Conservation (phyloP, 2,329 filamentous ascomycete species). For the Colletotrichum gigasporum region DNA sequence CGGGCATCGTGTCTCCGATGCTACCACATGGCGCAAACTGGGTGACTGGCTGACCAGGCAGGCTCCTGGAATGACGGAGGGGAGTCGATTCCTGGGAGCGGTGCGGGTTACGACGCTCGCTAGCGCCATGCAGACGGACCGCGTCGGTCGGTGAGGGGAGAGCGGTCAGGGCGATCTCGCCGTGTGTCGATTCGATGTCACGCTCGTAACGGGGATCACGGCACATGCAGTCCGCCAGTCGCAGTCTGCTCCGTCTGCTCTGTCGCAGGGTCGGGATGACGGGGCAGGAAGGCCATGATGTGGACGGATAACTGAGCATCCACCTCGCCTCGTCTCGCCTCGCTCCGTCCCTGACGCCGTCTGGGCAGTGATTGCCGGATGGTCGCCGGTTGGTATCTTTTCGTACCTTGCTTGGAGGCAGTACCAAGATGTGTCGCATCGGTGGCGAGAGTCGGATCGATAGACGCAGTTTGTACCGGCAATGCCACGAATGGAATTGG, state of each 20-base stretch:
- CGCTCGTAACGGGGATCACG: not conserved
- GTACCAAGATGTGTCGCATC: not conserved
- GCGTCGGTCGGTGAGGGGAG: not conserved
- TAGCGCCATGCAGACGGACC: not conserved
- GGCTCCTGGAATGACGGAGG: not conserved
- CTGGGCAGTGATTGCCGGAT: too few species aligned
- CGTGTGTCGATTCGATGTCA: constrained; percentile 1
- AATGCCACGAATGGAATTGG: not conserved
- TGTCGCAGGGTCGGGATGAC: too few species aligned
- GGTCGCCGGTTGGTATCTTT: not conserved
- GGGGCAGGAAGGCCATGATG: too few species aligned
- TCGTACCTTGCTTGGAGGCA: not conserved
- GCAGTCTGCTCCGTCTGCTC: not conserved
- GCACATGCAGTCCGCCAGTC: not conserved
- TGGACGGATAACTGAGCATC: too few species aligned
- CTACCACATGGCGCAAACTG: constrained; percentile 3
- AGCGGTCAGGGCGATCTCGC: constrained; percentile 8
- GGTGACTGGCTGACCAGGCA: not conserved
- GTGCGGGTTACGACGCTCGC: constrained; percentile 18
- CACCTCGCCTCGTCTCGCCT: too few species aligned
- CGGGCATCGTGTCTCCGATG: constrained; percentile 6
- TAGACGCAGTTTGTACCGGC: not conserved
- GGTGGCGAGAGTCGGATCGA: not conserved
- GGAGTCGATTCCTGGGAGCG: not conserved
- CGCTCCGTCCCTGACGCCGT: too few species aligned